Conservation (phyloP, 805 yeast species). For the Scheffersomyces stipitis region DNA sequence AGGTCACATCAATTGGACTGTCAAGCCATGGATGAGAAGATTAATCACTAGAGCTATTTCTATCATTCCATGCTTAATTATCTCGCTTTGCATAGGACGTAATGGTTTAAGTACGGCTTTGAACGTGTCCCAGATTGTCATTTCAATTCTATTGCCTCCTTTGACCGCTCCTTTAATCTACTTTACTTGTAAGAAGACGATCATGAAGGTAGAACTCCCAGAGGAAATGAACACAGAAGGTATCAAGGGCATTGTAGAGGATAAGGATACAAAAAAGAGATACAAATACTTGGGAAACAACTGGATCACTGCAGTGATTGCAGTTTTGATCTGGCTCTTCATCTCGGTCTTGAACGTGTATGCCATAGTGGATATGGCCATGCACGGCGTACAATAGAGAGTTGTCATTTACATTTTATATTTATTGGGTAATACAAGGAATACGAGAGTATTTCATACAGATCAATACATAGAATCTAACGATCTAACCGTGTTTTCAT, state of each 20-base stretch:
- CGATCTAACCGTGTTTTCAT: too few relatives aligned
- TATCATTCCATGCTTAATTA: slow-evolving; percentile 75
- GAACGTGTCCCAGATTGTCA: slow-evolving; percentile 82
- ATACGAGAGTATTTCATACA: background rate
- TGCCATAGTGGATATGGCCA: slow-evolving; percentile 44
- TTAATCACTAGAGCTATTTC: slow-evolving; percentile 75
- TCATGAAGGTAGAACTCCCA: slow-evolving; percentile 60
- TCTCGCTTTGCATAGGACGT: slow-evolving; percentile 71
- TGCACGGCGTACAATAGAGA: slow-evolving; percentile 26
- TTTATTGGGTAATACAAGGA: background rate
- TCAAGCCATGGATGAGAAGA: slow-evolving; percentile 79
- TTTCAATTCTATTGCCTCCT: slow-evolving; percentile 80
- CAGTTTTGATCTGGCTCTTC: slow-evolving; percentile 65
- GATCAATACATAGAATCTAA: too few relatives aligned
- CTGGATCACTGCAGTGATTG: slow-evolving; percentile 53
- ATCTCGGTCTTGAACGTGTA: slow-evolving; percentile 72
- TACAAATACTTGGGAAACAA: slow-evolving; percentile 61
- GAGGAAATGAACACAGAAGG: slow-evolving; percentile 7
- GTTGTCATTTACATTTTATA: slow-evolving; percentile 3
- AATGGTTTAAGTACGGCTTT: slow-evolving; percentile 69
- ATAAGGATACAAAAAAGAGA: slow-evolving; percentile 18
- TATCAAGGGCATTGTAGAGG: slow-evolving; percentile 8
- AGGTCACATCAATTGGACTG: slow-evolving; percentile 81
- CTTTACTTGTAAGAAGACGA: slow-evolving; percentile 67
- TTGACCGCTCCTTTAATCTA: slow-evolving; percentile 82